A percentile compares a stretch with the other conserved stretches of the same genome.
Conservation (phyloP, 176 grass and related monocot genomes). For the Zoysia japonica region DNA sequence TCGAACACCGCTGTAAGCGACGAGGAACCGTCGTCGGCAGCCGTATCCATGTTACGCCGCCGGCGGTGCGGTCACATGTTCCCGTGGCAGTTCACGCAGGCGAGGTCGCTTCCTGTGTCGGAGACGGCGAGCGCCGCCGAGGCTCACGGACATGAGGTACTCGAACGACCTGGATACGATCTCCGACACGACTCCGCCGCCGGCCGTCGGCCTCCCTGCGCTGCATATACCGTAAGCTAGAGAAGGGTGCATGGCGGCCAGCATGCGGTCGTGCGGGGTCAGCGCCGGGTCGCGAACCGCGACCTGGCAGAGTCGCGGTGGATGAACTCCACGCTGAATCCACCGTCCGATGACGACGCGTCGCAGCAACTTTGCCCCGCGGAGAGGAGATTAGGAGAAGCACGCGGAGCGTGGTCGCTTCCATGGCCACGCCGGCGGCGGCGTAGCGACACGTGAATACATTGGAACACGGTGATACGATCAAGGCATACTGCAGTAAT, state of each 20-base stretch:
- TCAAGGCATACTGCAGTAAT: no score
- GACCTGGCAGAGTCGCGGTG: constrained; percentile 60
- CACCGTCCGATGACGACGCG: neutral
- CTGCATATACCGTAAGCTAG: neutral
- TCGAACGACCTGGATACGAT: constrained; percentile 39
- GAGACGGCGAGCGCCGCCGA: constrained; percentile 53
- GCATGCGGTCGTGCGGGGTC: constrained; percentile 32
- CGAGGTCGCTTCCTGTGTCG: constrained; percentile 75
- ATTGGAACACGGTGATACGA: no score
- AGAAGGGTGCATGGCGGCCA: constrained; percentile 36
- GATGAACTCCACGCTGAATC: constrained; percentile 65
- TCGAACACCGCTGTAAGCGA: constrained; percentile 16
- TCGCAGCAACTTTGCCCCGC: neutral
- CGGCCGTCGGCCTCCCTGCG: neutral
- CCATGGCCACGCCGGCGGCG: constrained; percentile 24
- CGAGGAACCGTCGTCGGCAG: neutral
- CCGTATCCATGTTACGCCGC: neutral
- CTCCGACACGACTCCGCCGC: constrained; percentile 29
- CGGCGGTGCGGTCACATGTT: neutral
- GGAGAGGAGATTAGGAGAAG: constrained; percentile 19
- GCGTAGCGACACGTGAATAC: neutral
- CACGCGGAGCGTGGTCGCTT: neutral
- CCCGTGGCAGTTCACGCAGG: constrained; percentile 45
- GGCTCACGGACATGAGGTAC: constrained; percentile 46
- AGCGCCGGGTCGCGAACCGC: constrained; percentile 34